phyloP scores from a whole-genome alignment of 768 basidiomycete species.

The Agaricus subrufescens region DNA sequence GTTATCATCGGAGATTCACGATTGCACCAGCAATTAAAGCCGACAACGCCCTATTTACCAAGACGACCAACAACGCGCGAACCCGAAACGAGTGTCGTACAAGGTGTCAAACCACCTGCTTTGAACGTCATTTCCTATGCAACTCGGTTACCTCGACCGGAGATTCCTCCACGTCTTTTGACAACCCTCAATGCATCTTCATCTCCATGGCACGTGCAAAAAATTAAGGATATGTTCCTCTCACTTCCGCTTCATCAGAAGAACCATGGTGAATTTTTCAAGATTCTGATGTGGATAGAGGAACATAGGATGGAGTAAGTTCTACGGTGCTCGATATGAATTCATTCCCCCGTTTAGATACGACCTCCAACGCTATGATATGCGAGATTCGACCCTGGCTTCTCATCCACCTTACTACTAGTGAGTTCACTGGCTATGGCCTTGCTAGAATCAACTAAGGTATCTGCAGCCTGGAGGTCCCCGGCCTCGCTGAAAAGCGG shows the following conservation, averaged over 20 bases:
- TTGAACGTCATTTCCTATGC: conserved; percentile 38
- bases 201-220: conserved; percentile 20
- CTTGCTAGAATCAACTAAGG: background rate
- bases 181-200: conserved; percentile 21
- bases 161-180: conserved; percentile 31
- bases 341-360: conserved; percentile 20
- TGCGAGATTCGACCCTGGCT: conserved; percentile 26
- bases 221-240: conserved; percentile 31
- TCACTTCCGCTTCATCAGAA: conserved; percentile 30
- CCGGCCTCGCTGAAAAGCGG: conserved; percentile 54
- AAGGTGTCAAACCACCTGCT: conserved; percentile 38
- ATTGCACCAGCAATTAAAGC: conserved; percentile 40
- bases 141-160: conserved; percentile 29
- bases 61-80: conserved; percentile 26
- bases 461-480: conserved; percentile 20
- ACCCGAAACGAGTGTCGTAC: conserved; percentile 29
- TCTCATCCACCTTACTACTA: conserved; percentile 30
- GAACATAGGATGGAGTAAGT: conserved; percentile 39
- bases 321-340: background rate
- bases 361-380: conserved; percentile 34
- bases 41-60: conserved; percentile 42
- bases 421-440: conserved; percentile 20
- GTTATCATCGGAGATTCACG: conserved; percentile 40
- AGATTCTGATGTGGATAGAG: conserved; percentile 52
- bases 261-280: conserved; percentile 43